Percentiles rank a stretch among this genome's conserved stretches.
Conservation (phyloP, 2,329 filamentous ascomycete genomes). For the Pseudogymnoascus sp. region DNA sequence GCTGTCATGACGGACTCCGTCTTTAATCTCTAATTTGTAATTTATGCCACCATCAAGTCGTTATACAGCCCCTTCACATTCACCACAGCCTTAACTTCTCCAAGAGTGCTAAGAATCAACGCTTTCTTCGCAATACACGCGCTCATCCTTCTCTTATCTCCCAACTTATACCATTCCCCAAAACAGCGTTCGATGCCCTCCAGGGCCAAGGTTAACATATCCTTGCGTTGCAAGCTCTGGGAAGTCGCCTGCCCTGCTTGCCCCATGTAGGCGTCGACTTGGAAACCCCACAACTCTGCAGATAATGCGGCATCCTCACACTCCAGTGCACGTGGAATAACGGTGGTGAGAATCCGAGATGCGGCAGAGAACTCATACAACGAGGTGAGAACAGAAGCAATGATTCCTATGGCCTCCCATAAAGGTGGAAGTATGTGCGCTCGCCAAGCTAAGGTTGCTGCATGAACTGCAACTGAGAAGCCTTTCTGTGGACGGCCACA, state of each 20-base stretch:
- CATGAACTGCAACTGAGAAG: constrained; percentile 59
- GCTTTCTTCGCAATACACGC: constrained; percentile 54
- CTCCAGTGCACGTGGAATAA: constrained; percentile 60
- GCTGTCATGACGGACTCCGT: background rate
- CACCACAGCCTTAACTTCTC: constrained; percentile 48
- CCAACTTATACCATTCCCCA: constrained; percentile 48
- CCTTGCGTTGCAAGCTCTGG: constrained; percentile 35
- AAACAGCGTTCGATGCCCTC: constrained; percentile 44
- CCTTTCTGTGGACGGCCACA: constrained; percentile 55
- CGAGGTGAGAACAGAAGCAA: constrained; percentile 52
- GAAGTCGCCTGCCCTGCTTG: constrained; percentile 43
- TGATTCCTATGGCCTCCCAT: constrained; percentile 52
- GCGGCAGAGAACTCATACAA: constrained; percentile 55
- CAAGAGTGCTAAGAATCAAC: constrained; percentile 53
- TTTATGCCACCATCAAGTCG: constrained; percentile 32
- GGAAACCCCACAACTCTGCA: constrained; percentile 51
- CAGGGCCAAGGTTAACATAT: constrained; percentile 43
- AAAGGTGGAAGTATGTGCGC: constrained; percentile 52
- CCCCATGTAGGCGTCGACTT: constrained; percentile 61
- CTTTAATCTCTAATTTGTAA: background rate
- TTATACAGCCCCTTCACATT: constrained; percentile 49
- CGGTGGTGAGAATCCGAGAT: constrained; percentile 48
- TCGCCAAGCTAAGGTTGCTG: constrained; percentile 55
- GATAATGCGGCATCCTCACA: constrained; percentile 49
- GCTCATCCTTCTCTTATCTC: constrained; percentile 54